Conservation (phyloP, 176 grass and related monocot species). For the Lolium perenne region DNA sequence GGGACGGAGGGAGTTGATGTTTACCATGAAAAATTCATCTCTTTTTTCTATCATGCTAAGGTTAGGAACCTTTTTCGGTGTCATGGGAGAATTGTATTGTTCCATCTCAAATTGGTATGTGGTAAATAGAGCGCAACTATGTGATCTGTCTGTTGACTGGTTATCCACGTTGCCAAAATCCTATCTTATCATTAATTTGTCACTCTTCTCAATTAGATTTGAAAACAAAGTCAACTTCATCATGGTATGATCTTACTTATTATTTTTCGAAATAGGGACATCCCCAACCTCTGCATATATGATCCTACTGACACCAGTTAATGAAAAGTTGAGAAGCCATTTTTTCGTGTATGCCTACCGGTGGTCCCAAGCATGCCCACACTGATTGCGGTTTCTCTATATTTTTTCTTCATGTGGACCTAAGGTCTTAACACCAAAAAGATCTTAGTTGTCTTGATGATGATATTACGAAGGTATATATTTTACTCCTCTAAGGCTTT, state of each 20-base stretch:
- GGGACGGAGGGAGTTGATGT: no score
- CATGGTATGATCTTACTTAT: not conserved
- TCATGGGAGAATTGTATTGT: not conserved
- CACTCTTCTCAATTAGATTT: not conserved
- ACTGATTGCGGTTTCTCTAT: not conserved
- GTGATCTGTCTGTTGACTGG: not conserved
- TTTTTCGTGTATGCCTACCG: slow-evolving; percentile 3
- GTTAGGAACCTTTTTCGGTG: not conserved
- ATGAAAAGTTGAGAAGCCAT: slow-evolving; percentile 8
- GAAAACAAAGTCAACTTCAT: slow-evolving; percentile 8
- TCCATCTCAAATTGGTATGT: not conserved
- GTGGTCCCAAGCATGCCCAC: not conserved
- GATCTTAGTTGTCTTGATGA: no score
- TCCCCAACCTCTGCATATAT: no score
- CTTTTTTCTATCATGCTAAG: not conserved
- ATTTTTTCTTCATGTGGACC: not conserved
- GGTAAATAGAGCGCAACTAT: not conserved
- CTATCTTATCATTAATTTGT: not conserved
- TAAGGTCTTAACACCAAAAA: not conserved
- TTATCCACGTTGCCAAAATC: not conserved
- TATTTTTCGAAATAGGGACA: no score
- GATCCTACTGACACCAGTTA: slow-evolving; percentile 10
- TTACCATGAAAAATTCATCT: not conserved
- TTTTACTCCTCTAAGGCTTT: no score
- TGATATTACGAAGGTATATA: no score